A percentile compares a stretch with the other conserved stretches of the same genome.
Conservation (phyloP, 352 stramenopile genomes). For the Phytopythium vexans region DNA sequence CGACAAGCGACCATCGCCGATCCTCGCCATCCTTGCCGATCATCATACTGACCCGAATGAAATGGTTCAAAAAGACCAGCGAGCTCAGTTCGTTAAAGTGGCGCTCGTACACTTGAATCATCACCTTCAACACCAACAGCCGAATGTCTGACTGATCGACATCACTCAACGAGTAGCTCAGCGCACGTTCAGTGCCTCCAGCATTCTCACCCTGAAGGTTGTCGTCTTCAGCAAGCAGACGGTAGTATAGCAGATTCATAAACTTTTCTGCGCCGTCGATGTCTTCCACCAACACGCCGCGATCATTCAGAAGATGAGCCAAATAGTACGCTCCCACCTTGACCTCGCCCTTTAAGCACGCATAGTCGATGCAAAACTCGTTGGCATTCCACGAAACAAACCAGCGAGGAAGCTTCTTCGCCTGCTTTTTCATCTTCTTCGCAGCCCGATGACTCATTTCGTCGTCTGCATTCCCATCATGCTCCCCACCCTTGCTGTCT, state of each 20-base stretch:
- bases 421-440: constrained; percentile 72
- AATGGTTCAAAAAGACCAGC: constrained; percentile 81
- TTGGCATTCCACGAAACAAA: constrained; percentile 88
- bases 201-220: constrained; percentile 10
- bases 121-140: constrained; percentile 80
- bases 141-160: constrained; percentile 70
- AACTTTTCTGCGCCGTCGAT: constrained; percentile 75
- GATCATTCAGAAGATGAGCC: constrained; percentile 76
- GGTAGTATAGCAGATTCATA: constrained; percentile 87
- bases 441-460: constrained; percentile 20
- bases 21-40: constrained; percentile 34
- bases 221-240: constrained; percentile 67
- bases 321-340: constrained; percentile 85
- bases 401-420: constrained; percentile 72
- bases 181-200: constrained; percentile 10
- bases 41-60: constrained; percentile 81
- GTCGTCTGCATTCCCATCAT: constrained; percentile 29
- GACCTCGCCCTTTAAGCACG: constrained; percentile 67
- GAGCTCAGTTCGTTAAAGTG: constrained; percentile 75
- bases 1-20: constrained; percentile 61
- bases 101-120: constrained; percentile 85
- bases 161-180: constrained; percentile 30
- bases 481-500: constrained; percentile 29
- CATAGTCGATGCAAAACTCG: constrained; percentile 79
- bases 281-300: constrained; percentile 74